Evolutionary conservation across 345 rosid genomes (phyloP), one percentile per base, ranked within the genome.

Genomic region (Syzygium aromaticum): DNA sequence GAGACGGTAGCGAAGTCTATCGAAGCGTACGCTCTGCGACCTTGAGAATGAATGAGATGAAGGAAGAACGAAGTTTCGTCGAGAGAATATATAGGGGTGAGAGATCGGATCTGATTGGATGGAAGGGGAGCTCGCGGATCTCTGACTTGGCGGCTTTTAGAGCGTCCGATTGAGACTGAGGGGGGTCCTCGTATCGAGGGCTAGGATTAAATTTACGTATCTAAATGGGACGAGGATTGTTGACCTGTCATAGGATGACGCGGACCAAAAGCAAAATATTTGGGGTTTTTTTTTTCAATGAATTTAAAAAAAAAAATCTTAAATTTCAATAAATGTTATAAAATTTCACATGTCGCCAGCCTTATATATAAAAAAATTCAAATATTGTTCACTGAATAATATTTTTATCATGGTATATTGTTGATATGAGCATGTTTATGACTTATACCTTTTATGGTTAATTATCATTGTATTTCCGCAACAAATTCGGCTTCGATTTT

Each of bases 1-100:
- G n/a, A 19, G 5, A 28, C 11, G 49, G 49, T 6, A 5, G 8
- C 6, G 14, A 0, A 19, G 12, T 38, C 14, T 27, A 38, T 54
- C 59, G 49, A 10, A 0, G 7, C 7, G 82, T 10, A 7, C n/a
- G 7, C 7, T 7, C 46, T 1, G 0, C 3, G 22, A 86, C 11
- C 19, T 12, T 6, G 40, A 43, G 46, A 43, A 43, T 43, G 46
- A 43, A 43, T 6, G 46, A 10, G 82, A 73, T 38, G 49, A 0
- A 2, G 0, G 4, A 2, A 0, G 11, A 2, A 1, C 0, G 0
- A 5, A 25, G 25, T 7, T 17, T 28, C 0, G 87, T 7, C 38
- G 10, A 40, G 85, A 8, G 54, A 21, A 11, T 23, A 52, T 86
- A 86, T 86, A 86, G n/a, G 51, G 25, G 33, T 22, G 13, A n/a